These are phyloP conservation scores for Entophlyctis luteolus DNA, from an alignment of 192 early-diverging fungal species.

Conservation along the genomic window DNA sequence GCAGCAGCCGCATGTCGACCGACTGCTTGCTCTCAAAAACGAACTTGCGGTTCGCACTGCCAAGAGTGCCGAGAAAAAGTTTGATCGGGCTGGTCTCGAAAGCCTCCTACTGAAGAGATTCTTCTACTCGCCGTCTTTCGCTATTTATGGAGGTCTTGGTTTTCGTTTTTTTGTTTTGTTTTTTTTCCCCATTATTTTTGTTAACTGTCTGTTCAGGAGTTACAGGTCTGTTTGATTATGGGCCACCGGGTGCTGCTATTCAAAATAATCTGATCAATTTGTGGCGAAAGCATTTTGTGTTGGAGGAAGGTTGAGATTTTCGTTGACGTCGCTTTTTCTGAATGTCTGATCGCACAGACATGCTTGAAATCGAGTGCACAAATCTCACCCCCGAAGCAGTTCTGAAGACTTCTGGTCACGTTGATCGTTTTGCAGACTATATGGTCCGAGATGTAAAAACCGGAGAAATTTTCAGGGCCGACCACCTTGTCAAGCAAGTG, in stretches of 20 bases:
- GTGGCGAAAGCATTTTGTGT: slow-evolving; percentile 95
- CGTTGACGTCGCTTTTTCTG: no score
- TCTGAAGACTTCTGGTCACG: slow-evolving; percentile 95
- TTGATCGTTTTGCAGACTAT: slow-evolving; percentile 97
- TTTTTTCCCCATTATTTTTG: no score
- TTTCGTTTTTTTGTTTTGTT: no score
- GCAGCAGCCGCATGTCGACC: slow-evolving; percentile 35
- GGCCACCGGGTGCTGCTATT: slow-evolving; percentile 91
- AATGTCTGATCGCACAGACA: slow-evolving; percentile 67
- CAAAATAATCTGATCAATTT: slow-evolving; percentile 83
- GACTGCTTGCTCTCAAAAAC: slow-evolving; percentile 40
- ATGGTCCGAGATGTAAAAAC: slow-evolving; percentile 92
- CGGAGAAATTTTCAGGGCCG: slow-evolving; percentile 93
- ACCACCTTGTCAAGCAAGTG: slow-evolving; percentile 94
- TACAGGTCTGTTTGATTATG: slow-evolving; percentile 96
- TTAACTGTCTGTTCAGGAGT: no score
- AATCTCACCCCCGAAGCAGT: slow-evolving; percentile 96
- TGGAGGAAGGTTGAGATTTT: slow-evolving; percentile 91
- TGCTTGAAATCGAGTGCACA: slow-evolving; percentile 97
- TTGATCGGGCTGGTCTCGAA: slow-evolving; percentile 67
- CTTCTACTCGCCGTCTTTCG: slow-evolving; percentile 93
- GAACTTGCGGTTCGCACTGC: slow-evolving; percentile 30
- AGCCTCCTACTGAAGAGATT: slow-evolving; percentile 84
- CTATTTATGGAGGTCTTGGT: slow-evolving; percentile 95
- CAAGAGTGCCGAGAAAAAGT: slow-evolving; percentile 33